These are phyloP conservation scores for Russula sp. DNA, from an alignment of 768 basidiomycete genomes.

Conservation along the genomic window DNA sequence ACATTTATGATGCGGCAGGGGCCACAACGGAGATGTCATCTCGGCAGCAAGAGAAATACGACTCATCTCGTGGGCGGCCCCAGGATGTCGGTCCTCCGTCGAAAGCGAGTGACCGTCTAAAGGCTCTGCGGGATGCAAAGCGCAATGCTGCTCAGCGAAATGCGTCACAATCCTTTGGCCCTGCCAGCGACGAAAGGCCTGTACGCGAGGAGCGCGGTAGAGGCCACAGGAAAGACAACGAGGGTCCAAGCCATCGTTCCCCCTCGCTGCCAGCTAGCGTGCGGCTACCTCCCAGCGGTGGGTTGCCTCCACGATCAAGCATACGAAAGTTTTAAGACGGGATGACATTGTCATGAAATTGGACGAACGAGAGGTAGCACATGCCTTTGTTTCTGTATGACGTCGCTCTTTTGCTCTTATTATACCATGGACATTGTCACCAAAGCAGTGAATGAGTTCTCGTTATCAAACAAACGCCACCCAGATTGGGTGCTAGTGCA, in stretches of 20 bases:
- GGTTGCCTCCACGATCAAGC: constrained; percentile 4
- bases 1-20: constrained; percentile 33
- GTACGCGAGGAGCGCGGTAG: neutral
- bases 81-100: constrained; percentile 25
- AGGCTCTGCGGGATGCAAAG: constrained; percentile 44
- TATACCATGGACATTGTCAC: neutral
- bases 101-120: constrained; percentile 41
- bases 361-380: neutral
- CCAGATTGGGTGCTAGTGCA: no score
- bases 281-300: neutral
- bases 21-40: neutral
- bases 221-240: neutral
- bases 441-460: neutral
- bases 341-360: neutral
- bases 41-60: neutral
- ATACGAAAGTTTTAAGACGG: neutral
- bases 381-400: neutral
- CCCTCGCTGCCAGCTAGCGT: constrained; percentile 6
- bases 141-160: constrained; percentile 27
- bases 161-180: neutral
- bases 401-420: neutral
- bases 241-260: neutral
- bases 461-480: neutral
- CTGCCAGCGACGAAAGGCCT: neutral
- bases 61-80: neutral